phyloP scores from a whole-genome alignment of 805 yeast genomes.

The Metschnikowia sp. region DNA sequence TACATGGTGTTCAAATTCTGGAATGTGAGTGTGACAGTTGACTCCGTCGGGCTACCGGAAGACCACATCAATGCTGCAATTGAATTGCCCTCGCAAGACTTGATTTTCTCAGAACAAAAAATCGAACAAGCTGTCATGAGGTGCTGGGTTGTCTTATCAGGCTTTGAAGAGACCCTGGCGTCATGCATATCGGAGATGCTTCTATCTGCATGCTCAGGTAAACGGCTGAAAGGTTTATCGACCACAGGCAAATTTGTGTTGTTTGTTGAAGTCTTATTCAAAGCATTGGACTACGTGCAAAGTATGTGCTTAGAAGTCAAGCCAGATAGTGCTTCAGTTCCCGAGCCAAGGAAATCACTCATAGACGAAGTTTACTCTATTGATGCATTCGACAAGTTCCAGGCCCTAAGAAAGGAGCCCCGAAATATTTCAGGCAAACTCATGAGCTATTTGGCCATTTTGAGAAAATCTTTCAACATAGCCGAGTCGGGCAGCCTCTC shows the following conservation, averaged over 20 bases:
- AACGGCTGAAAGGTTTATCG: conserved; percentile 61
- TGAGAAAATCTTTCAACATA: conserved; percentile 56
- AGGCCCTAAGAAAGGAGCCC: conserved; percentile 58
- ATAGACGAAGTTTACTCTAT: conserved; percentile 25
- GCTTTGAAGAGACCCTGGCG: conserved; percentile 88
- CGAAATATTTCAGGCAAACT: conserved; percentile 84
- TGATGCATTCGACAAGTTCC: conserved; percentile 26
- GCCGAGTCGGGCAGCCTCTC: conserved; percentile 46
- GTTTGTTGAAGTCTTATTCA: conserved; percentile 72
- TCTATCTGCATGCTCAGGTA: conserved; percentile 72
- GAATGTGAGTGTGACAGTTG: conserved; percentile 77
- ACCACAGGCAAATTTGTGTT: conserved; percentile 71
- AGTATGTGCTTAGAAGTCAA: conserved; percentile 19
- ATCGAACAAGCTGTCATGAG: conserved; percentile 57
- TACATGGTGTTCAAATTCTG: conserved; percentile 96
- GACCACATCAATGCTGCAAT: conserved; percentile 2
- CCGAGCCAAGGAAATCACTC: conserved; percentile 13
- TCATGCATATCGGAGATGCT: conserved; percentile 89
- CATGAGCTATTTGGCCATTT: conserved; percentile 80
- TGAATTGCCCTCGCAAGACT: conserved; percentile 34
- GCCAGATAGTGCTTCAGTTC: conserved; percentile 15
- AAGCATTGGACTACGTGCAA: conserved; percentile 59
- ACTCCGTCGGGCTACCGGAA: conserved; percentile 47
- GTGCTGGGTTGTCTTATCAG: conserved; percentile 85
- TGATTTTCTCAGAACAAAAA: conserved; percentile 57